Percentiles rank a stretch among this genome's conserved stretches.
Evolutionary conservation across 148 eudicot genomes (phyloP).

Genomic region (Simmondsia chinensis): DNA sequence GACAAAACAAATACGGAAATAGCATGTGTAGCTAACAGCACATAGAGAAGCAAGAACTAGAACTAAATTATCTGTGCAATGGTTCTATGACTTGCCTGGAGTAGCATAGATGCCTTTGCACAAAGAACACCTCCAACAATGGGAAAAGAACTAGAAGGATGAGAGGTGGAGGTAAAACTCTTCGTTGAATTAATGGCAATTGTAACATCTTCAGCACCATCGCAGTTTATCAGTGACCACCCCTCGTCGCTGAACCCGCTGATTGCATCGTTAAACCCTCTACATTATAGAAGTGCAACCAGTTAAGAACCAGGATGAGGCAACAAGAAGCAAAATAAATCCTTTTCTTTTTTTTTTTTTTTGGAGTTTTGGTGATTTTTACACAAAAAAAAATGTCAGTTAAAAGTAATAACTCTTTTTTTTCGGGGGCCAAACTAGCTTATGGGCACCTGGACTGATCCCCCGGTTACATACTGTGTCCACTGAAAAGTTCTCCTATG

Average conservation of each 20-base stretch:
- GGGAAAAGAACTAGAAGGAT: conserved; percentile 32
- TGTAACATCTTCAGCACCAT: conserved; percentile 77
- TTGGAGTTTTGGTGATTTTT: too few species aligned
- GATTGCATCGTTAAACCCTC: conserved; percentile 92
- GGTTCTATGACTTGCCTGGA: conserved; percentile 41
- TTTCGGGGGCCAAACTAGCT: too few species aligned
- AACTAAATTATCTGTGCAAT: background rate
- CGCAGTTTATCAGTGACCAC: conserved; percentile 73
- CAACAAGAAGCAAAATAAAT: conserved; percentile 5
- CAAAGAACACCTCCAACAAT: conserved; percentile 75
- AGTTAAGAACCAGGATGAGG: background rate
- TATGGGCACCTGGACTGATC: too few species aligned
- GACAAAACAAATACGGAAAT: too few species aligned
- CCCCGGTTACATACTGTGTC: too few species aligned
- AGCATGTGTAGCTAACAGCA: background rate
- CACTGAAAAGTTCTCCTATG: too few species aligned
- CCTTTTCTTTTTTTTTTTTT: too few species aligned
- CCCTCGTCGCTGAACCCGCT: conserved; percentile 93
- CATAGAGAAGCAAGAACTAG: background rate
- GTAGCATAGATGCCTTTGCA: conserved; percentile 96
- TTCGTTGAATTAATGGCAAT: conserved; percentile 65
- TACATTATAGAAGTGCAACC: conserved; percentile 7
- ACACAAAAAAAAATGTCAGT: background rate
- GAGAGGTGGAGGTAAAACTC: conserved; percentile 28
- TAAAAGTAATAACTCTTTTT: too few species aligned